Conservation (phyloP, 2,329 filamentous ascomycete species). For the Pseudogymnoascus sp. region DNA sequence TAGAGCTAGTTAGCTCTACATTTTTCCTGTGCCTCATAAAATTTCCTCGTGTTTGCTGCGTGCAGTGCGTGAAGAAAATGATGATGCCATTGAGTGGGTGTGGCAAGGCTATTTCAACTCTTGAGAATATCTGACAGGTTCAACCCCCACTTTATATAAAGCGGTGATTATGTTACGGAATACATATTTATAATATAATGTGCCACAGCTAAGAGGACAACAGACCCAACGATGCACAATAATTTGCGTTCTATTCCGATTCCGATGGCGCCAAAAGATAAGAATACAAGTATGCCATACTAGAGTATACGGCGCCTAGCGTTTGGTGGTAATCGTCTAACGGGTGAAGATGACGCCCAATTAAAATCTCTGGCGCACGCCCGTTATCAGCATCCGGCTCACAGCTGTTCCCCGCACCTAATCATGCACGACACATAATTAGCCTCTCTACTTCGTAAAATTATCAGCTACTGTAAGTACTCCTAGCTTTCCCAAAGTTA, state of each 20-base stretch:
- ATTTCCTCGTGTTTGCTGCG: not conserved
- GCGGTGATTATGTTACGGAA: not conserved
- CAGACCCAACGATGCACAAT: not conserved
- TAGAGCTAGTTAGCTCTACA: not conserved
- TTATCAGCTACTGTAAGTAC: not conserved
- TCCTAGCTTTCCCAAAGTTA: not conserved
- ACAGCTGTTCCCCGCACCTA: not conserved
- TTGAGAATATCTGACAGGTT: not conserved
- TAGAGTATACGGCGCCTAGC: not conserved
- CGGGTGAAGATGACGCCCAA: not conserved
- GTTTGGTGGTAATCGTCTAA: conserved; percentile 1
- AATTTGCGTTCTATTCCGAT: not conserved
- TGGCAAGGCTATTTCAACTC: not conserved
- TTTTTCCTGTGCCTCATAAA: not conserved
- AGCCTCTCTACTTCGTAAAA: conserved; percentile 6
- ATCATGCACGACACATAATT: conserved; percentile 5
- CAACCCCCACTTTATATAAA: not conserved
- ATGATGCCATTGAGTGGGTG: not conserved
- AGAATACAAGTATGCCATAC: not conserved
- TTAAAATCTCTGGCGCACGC: not conserved
- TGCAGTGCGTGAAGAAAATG: not conserved
- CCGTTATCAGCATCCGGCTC: not conserved
- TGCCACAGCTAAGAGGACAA: not conserved
- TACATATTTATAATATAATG: not conserved
- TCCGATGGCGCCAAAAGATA: conserved; percentile 2